A percentile compares a stretch with the other conserved stretches of the same genome.
Evolutionary conservation across 2,329 filamentous ascomycete genomes (phyloP).

Genomic region (Calcarisporium arbuscula): DNA sequence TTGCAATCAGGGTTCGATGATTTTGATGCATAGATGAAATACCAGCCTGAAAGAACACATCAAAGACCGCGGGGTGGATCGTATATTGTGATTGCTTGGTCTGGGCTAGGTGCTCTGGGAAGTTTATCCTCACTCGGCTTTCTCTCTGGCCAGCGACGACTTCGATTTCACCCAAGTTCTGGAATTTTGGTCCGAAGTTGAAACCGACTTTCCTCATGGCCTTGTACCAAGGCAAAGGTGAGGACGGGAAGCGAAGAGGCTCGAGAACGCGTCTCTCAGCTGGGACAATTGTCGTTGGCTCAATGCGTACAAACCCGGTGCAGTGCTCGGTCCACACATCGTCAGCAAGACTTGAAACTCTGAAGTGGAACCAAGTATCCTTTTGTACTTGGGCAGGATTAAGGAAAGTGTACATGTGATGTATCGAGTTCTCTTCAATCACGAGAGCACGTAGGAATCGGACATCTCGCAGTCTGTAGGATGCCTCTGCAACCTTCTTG

Average conservation of each 20-base stretch:
- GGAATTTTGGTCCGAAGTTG: conserved; percentile 9
- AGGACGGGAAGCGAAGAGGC: neutral
- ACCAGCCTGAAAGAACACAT: conserved; percentile 8
- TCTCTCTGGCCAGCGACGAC: conserved; percentile 1
- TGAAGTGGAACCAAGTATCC: conserved; percentile 2
- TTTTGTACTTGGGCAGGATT: too few relatives aligned
- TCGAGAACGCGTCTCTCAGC: neutral
- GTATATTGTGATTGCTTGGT: conserved; percentile 7
- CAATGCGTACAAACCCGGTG: conserved; percentile 2
- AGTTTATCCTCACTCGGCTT: conserved; percentile 4
- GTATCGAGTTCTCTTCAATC: too few relatives aligned
- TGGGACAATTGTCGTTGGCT: neutral
- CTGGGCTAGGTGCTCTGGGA: conserved; percentile 2
- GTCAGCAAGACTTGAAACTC: neutral
- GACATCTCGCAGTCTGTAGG: too few relatives aligned
- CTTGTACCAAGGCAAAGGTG: conserved; percentile 9
- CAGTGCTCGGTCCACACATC: conserved; percentile 1
- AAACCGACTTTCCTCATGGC: conserved; percentile 7
- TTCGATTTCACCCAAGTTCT: conserved; percentile 6
- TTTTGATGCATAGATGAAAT: conserved; percentile 7
- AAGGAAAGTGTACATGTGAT: too few relatives aligned
- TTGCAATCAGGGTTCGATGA: neutral
- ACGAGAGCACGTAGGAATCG: too few relatives aligned
- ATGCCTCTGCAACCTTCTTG: too few relatives aligned
- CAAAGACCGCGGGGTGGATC: conserved; percentile 8